Evolutionary conservation across 441 rosid genomes (phyloP), one percentile per base, ranked within the genome.

Genomic region (Melastoma candidum): DNA sequence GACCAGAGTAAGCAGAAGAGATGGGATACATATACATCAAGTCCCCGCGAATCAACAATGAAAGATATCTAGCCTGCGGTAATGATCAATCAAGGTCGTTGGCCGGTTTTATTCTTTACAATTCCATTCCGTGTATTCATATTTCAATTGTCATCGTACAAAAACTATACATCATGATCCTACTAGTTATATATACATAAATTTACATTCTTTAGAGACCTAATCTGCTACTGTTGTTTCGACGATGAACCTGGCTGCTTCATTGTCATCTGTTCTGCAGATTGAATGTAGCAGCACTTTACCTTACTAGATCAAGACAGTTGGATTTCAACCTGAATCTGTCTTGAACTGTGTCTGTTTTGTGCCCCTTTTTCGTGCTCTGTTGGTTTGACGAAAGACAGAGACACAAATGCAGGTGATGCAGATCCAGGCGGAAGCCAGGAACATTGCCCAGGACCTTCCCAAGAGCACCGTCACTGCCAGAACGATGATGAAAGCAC

Each of bases 401-500:
- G 44, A 43, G 58, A 29, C 51, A 58, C 41, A 66, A 70, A 14
- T 64, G 5, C 48, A 57, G 61, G 54, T 56, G 41, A 32, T 32
- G 41, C 6, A 76, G 4, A 77, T 48, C 60, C 68, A 74, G 26
- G 65, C 44, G 8, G 73, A 66, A n/a, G 78, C 70, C 14, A 72
- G 63, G 12, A 74, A 26, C 60, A 81, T 66, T n/a, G 79, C 87
- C 26, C 51, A 67, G 2, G 69, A 10, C 54, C 65, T 76, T 1
- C 87, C 83, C 55, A 76, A 73, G 5, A 74, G 27, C 3, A 72
- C 51, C 5, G 72, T 77, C 60, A 66, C 51, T 3, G 58, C 39
- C 1, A 77, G 62, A 51, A 65, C 63, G 12, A 65, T 12, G 1
- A 74, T 47, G 44, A 71, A 7, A 48, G 14, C 25, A 5, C 44